A percentile compares a stretch with the other conserved stretches of the same genome.
phyloP scores from a whole-genome alignment of 495 filamentous ascomycete genomes.

The Aspergillus leporis region DNA sequence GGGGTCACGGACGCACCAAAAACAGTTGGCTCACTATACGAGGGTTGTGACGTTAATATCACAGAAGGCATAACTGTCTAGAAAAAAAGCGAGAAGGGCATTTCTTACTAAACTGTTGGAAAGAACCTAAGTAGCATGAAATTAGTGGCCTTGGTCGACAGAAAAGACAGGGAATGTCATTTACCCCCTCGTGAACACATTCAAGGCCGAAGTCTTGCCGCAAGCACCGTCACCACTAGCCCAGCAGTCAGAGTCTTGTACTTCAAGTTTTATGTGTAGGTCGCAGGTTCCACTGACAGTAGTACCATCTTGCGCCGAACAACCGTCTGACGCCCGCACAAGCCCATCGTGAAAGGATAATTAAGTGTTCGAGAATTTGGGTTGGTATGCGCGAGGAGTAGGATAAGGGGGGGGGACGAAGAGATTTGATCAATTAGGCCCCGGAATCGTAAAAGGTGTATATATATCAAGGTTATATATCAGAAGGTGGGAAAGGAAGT shows the following conservation, averaged over 20 bases:
- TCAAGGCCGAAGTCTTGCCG: constrained; percentile 95
- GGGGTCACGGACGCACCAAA: constrained; percentile 60
- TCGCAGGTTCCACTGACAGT: constrained; percentile 62
- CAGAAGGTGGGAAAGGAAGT: constrained; percentile 1
- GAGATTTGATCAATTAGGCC: background rate
- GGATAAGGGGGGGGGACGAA: background rate
- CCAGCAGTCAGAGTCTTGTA: constrained; percentile 19
- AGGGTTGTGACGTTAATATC: constrained; percentile 30
- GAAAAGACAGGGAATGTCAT: constrained; percentile 17
- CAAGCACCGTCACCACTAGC: constrained; percentile 91
- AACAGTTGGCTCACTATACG: constrained; percentile 81
- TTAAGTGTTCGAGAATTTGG: background rate
- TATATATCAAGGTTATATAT: constrained; percentile 9
- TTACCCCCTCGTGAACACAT: constrained; percentile 97
- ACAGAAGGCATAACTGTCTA: constrained; percentile 1
- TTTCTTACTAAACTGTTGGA: constrained; percentile 86
- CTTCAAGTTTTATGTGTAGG: background rate
- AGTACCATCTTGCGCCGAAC: constrained; percentile 98
- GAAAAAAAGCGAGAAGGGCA: background rate
- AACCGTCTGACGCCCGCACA: constrained; percentile 68
- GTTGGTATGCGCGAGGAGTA: constrained; percentile 5
- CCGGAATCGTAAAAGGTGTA: background rate
- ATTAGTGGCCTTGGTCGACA: constrained; percentile 24
- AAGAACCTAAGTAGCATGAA: constrained; percentile 68
- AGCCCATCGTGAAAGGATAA: constrained; percentile 37